Evolutionary conservation across 495 filamentous ascomycete species (phyloP).

Genomic region (Neurospora tetraspora): DNA sequence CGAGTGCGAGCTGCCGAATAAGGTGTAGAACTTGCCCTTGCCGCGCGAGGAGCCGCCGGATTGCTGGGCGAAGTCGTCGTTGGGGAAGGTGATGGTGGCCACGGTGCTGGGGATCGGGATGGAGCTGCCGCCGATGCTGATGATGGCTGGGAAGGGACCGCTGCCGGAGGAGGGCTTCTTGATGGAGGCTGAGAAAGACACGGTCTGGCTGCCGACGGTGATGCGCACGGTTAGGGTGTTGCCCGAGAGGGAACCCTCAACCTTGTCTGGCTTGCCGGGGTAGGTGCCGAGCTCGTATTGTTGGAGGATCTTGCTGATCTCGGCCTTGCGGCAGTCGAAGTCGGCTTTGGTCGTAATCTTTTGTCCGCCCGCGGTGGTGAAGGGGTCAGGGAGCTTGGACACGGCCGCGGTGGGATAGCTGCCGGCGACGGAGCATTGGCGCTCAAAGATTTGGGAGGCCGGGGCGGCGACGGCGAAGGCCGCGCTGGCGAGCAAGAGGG

Average conservation of each 20-base stretch:
- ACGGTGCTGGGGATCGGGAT: slow-evolving; percentile 38
- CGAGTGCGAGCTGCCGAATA: slow-evolving; percentile 38
- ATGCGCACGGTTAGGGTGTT: slow-evolving; percentile 33
- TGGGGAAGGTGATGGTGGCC: slow-evolving; percentile 39
- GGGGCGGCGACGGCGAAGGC: slow-evolving; percentile 31
- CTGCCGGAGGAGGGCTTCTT: slow-evolving; percentile 28
- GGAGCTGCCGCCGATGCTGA: slow-evolving; percentile 37
- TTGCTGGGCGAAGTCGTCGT: slow-evolving; percentile 39
- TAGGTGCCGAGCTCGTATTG: slow-evolving; percentile 43
- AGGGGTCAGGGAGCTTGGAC: slow-evolving; percentile 43
- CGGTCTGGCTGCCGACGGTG: slow-evolving; percentile 34
- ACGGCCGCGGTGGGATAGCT: slow-evolving; percentile 20
- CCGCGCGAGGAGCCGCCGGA: slow-evolving; percentile 28
- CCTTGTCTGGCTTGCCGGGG: slow-evolving; percentile 34
- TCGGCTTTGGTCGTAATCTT: slow-evolving; percentile 37
- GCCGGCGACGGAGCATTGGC: slow-evolving; percentile 25
- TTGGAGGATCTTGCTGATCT: slow-evolving; percentile 42
- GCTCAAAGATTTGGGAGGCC: slow-evolving; percentile 33
- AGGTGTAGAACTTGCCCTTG: slow-evolving; percentile 40
- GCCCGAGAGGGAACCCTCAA: slow-evolving; percentile 33
- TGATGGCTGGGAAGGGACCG: slow-evolving; percentile 39
- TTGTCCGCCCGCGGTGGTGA: slow-evolving; percentile 33
- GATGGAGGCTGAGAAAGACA: slow-evolving; percentile 38
- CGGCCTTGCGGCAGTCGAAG: slow-evolving; percentile 40
- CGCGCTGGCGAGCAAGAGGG: slow-evolving; percentile 31